Conservation (phyloP, 495 filamentous ascomycete species). For the Neurospora africana region DNA sequence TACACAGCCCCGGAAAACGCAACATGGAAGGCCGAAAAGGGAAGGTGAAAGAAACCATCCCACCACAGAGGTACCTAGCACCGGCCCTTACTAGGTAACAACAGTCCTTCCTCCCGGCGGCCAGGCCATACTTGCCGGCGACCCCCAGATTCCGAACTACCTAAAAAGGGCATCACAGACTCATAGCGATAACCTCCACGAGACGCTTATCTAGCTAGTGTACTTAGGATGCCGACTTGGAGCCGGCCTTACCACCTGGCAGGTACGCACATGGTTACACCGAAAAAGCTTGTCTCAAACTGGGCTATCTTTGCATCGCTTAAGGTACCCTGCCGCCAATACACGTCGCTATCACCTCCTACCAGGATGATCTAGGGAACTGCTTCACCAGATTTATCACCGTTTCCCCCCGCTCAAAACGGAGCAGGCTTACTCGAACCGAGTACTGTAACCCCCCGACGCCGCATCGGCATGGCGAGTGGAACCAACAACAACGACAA, state of each 20-base stretch:
- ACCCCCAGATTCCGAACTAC: neutral
- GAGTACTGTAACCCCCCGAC: neutral
- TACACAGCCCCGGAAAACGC: neutral
- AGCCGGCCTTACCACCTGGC: neutral
- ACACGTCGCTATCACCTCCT: neutral
- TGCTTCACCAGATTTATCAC: neutral
- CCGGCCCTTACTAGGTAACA: neutral
- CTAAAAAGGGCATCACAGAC: neutral
- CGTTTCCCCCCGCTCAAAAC: neutral
- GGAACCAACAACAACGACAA: neutral
- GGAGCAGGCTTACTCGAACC: neutral
- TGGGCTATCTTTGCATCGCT: neutral
- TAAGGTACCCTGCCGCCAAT: neutral
- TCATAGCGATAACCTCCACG: neutral
- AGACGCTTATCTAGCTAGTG: neutral
- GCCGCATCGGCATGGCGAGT: neutral
- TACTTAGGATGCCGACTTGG: neutral
- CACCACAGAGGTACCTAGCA: neutral
- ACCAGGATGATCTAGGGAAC: neutral
- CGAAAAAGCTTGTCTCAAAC: neutral
- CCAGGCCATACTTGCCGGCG: neutral
- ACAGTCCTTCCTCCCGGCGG: neutral
- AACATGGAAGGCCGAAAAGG: neutral
- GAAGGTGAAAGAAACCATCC: neutral
- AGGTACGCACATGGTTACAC: neutral